Evolutionary conservation across 2,329 filamentous ascomycete species (phyloP), one percentile per base, ranked within the genome.

Genomic region (Pseudogymnoascus sp.): DNA sequence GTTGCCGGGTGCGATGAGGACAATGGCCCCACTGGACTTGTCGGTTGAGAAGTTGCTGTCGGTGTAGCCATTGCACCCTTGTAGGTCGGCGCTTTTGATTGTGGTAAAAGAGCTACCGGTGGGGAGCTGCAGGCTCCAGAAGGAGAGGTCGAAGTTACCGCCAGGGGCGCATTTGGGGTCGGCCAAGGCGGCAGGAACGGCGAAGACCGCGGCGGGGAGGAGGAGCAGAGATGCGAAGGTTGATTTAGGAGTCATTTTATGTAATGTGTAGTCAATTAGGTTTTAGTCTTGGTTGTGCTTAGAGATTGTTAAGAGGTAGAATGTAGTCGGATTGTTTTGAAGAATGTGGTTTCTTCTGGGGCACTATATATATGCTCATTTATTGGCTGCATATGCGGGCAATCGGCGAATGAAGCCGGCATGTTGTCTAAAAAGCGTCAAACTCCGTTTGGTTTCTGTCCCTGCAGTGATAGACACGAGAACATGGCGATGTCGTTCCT

Each of bases 151-250:
- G 16, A 61, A 61, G 60, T 61, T 61, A 23, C 60, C 60, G 11
- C 60, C 60, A 21, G 76, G 25, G 76, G 72, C 68, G 74, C 75
- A 54, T 76, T 74, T 67, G 67, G 75, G 37, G 69, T 77, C 31
- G 7, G 48, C 48, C 14, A 57, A 34, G 25, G 25, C 28, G 25
- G 48, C 48, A 31, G 48, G 48, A 31, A 57, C n/a, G 28, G 48
- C 28, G n/a, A 34, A 8, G 16, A 57, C 48, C 28, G 28, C 48
- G 48, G 48, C 48, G n/a, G 16, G n/a, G 28, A 57, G 48, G 25
- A 57, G 28, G n/a, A 57, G 48, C 10, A 57, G 28, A 34, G 48
- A 57, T 34, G n/a, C 16, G 48, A 57, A 13, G 8, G 25, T 7
- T 34, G 48, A 19, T 57, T 57, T 57, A 13, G 48, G 48, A 57